phyloP scores from a whole-genome alignment of 2,329 filamentous ascomycete species.

The Botryotinia calthae region DNA sequence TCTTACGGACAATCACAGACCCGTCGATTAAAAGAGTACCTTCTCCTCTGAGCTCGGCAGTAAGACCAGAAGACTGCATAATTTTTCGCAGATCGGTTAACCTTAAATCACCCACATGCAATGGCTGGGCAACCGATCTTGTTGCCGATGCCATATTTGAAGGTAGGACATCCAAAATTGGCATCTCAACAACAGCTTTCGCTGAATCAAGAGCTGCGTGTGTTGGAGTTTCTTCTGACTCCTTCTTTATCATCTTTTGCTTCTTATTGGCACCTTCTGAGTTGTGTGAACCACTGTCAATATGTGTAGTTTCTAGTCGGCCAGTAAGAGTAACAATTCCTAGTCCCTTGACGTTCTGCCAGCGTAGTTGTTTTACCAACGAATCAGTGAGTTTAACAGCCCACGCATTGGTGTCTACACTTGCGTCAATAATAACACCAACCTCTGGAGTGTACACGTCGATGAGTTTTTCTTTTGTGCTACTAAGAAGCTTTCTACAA shows the following conservation, averaged over 20 bases:
- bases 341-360: slow-evolving; percentile 89
- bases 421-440: slow-evolving; percentile 78
- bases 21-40: slow-evolving; percentile 89
- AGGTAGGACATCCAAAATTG: slow-evolving; percentile 50
- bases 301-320: slow-evolving; percentile 54
- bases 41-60: slow-evolving; percentile 89
- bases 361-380: slow-evolving; percentile 82
- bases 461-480: slow-evolving; percentile 47
- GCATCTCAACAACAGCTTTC: slow-evolving; percentile 26
- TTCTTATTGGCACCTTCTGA: slow-evolving; percentile 46
- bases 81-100: slow-evolving; percentile 83
- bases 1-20: slow-evolving; percentile 84
- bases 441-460: slow-evolving; percentile 80
- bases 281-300: slow-evolving; percentile 39
- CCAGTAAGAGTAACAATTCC: slow-evolving; percentile 93
- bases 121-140: slow-evolving; percentile 75
- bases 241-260: slow-evolving; percentile 45
- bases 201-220: slow-evolving; percentile 27
- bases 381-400: slow-evolving; percentile 83
- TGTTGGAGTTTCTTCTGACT: slow-evolving; percentile 39
- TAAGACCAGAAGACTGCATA: slow-evolving; percentile 78
- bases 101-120: slow-evolving; percentile 91
- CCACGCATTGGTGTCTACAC: slow-evolving; percentile 97
- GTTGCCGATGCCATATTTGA: slow-evolving; percentile 66
- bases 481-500: slow-evolving; percentile 65